Conservation (phyloP, 805 yeast species). For the Saccharomycopsis guyanensis region DNA sequence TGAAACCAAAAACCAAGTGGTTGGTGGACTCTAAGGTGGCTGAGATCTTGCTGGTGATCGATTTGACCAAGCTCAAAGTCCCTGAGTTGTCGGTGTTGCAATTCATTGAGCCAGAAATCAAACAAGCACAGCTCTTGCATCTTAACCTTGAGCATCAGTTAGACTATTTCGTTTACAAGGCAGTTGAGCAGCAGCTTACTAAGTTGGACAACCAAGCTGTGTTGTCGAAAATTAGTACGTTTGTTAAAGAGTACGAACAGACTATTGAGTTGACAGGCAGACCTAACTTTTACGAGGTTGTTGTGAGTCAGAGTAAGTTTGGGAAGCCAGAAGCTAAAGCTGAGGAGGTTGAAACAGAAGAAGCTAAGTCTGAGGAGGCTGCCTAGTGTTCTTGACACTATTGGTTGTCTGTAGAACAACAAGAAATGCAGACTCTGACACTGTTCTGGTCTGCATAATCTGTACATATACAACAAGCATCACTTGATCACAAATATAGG, state of each 20-base stretch:
- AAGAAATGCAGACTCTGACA: too few relatives aligned
- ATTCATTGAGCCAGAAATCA: background rate
- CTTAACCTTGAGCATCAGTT: slow-evolving; percentile 9
- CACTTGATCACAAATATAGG: too few relatives aligned
- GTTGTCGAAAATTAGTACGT: slow-evolving; percentile 10
- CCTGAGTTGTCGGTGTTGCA: background rate
- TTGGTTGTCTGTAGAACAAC: too few relatives aligned
- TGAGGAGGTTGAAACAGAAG: background rate
- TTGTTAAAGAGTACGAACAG: slow-evolving; percentile 8
- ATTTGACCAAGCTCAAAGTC: slow-evolving; percentile 7
- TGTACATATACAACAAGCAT: too few relatives aligned
- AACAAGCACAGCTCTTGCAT: background rate
- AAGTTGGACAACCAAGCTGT: slow-evolving; percentile 3
- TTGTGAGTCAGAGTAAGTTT: slow-evolving; percentile 5
- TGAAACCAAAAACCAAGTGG: slow-evolving; percentile 8
- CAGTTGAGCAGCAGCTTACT: slow-evolving; percentile 9
- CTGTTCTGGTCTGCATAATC: too few relatives aligned
- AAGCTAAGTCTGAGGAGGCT: background rate
- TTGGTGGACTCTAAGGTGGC: slow-evolving; percentile 4
- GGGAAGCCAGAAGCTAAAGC: slow-evolving; percentile 9
- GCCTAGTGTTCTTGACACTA: too few relatives aligned
- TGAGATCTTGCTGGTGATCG: slow-evolving; percentile 5
- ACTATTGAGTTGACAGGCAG: background rate
- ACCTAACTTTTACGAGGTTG: slow-evolving; percentile 8
- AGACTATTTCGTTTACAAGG: slow-evolving; percentile 13